Base-by-base conservation (phyloP, 2,329 filamentous ascomycete species). In the Hymenoscyphus albidus region DNA sequence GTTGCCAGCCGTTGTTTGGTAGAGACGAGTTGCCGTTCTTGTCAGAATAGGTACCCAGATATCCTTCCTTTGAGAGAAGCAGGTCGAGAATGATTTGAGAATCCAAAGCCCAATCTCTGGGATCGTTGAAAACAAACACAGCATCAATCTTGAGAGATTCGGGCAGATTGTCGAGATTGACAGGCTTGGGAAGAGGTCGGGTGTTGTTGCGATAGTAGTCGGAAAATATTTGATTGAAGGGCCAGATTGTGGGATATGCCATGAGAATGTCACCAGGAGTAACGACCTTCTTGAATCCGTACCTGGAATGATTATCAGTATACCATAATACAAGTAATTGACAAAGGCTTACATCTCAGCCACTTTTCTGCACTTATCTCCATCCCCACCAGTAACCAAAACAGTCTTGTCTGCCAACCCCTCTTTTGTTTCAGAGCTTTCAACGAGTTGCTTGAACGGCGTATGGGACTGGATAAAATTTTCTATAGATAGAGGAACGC, bases 401-500 rank as follows among this genome's bases (percentile, higher is more conserved):
- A 94, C 82, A n/a, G 86, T 90, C 76, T 88, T 88, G 68, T 88
- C 80, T 56, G 80, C 79, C 48, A 88, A 73, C n/a, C 80, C 77
- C 38, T 79, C 75, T 54, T 79, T 81, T 68, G 82, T 81, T 56
- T 85, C 79, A 32, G 82, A 81, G 16, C 85, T 84, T 44, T 85
- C 79, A 44, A 90, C 80, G 66, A 94, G 79, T 75, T 90, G 85
- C 73, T 89, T 83, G 75, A 95, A 95, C 0, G 94, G 95, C 0
- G 94, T 97, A 78, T 99, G 94, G 31, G 90, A 94, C 76, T 97
- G 91, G 56, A 98, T 83, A 73, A 96, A 92, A 77, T 89, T 88
- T 67, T 83, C 84, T 14, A 83, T 83, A 48, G 88, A 83, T 55
- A 95, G 80, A 16, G 82, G 77, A 1, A 93, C 80, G 32, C 84